Evolutionary conservation across 2,329 filamentous ascomycete genomes (phyloP).

Genomic region (Talaromyces rugulosus): DNA sequence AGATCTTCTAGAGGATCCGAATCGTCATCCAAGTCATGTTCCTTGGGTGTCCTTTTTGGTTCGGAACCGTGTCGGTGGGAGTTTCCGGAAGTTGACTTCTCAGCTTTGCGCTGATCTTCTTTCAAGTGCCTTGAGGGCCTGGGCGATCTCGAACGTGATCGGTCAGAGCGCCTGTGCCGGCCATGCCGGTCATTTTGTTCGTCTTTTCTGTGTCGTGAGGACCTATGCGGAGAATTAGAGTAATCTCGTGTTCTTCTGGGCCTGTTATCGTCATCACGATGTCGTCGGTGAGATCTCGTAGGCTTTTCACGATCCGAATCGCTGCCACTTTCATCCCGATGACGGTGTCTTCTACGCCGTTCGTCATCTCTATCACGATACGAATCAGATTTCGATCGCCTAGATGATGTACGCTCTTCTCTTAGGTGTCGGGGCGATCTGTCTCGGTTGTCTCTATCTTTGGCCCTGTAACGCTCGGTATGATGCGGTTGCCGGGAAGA

Average conservation of each 20-base stretch:
- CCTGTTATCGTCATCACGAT: conserved; percentile 4
- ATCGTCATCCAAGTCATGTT: conserved; percentile 18
- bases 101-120: not conserved
- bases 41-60: conserved; percentile 2
- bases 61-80: not conserved
- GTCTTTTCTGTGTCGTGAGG: conserved; percentile 14
- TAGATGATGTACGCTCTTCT: conserved; percentile 22
- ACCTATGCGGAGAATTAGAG: conserved; percentile 20
- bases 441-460: conserved; percentile 16
- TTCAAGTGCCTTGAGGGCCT: not conserved
- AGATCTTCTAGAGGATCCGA: conserved; percentile 73
- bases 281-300: conserved; percentile 5
- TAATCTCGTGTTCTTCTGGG: conserved; percentile 16
- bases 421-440: conserved; percentile 3
- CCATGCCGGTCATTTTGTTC: conserved; percentile 13
- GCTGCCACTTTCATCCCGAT: conserved; percentile 12
- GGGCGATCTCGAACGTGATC: conserved; percentile 18
- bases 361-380: conserved; percentile 15
- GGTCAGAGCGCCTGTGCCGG: conserved; percentile 13
- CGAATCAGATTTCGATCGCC: conserved; percentile 23
- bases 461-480: conserved; percentile 18
- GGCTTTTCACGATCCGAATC: conserved; percentile 1
- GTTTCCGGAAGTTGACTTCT: not conserved
- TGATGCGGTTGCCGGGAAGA: conserved; percentile 37
- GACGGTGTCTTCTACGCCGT: conserved; percentile 12